phyloP scores from a whole-genome alignment of 164 flowering plant genomes.

The Umbellularia californica region DNA sequence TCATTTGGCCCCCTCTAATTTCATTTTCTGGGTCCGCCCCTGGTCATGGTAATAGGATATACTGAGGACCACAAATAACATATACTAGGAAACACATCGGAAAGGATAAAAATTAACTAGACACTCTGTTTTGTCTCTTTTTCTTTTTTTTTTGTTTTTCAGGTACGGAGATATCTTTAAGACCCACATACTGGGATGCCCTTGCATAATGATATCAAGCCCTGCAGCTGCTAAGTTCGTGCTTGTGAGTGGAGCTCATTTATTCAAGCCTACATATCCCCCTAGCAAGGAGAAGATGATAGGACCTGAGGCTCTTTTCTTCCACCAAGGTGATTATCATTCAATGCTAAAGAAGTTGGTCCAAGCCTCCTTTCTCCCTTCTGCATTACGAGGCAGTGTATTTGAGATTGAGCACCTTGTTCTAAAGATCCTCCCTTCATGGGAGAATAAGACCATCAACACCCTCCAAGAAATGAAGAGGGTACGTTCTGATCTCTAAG shows the following conservation, averaged over 20 bases:
- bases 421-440: slow-evolving; percentile 37
- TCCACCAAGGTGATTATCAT: slow-evolving; percentile 81
- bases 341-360: slow-evolving; percentile 62
- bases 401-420: slow-evolving; percentile 54
- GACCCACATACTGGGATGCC: slow-evolving; percentile 84
- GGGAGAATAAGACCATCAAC: slow-evolving; percentile 36
- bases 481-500: slow-evolving; percentile 25
- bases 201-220: slow-evolving; percentile 84
- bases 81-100: background rate
- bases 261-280: slow-evolving; percentile 75
- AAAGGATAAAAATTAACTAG: background rate
- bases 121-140: background rate
- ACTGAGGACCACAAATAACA: background rate
- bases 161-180: slow-evolving; percentile 82
- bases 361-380: slow-evolving; percentile 66
- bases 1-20: too few relatives aligned
- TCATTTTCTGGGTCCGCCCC: too few relatives aligned
- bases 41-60: too few relatives aligned
- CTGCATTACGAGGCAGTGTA: slow-evolving; percentile 40
- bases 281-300: slow-evolving; percentile 76
- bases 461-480: slow-evolving; percentile 61
- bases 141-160: too few relatives aligned
- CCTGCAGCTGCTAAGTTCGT: slow-evolving; percentile 69
- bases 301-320: slow-evolving; percentile 79
- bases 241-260: slow-evolving; percentile 51